A percentile compares a stretch with the other conserved stretches of the same genome.
Evolutionary conservation across 23 red algal genomes (phyloP).

Genomic region (Gracilaria caudata): DNA sequence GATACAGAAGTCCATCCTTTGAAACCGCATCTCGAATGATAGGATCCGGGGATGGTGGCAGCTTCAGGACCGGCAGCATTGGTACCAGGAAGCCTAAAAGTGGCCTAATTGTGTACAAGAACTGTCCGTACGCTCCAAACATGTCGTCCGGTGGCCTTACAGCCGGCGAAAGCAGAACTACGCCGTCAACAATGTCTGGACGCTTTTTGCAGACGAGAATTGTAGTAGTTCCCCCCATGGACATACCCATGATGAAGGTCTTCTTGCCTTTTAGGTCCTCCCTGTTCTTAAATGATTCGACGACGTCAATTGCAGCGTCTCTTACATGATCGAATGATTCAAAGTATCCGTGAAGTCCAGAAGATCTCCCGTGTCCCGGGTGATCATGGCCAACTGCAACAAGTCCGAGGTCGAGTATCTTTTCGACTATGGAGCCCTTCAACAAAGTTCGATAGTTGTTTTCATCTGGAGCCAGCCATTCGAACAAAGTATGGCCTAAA

Average conservation of each 20-base stretch:
- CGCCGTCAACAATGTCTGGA: slow-evolving; percentile 58
- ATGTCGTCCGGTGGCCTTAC: slow-evolving; percentile 81
- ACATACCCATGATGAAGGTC: slow-evolving; percentile 78
- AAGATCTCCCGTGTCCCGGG: slow-evolving; percentile 80
- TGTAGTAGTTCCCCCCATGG: slow-evolving; percentile 82
- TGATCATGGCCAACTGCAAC: slow-evolving; percentile 90
- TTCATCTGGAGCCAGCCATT: slow-evolving; percentile 74
- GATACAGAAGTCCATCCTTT: slow-evolving; percentile 75
- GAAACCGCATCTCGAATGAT: slow-evolving; percentile 78
- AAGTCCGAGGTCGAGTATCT: slow-evolving; percentile 62
- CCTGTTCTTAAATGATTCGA: slow-evolving; percentile 26
- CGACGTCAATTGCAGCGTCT: slow-evolving; percentile 64
- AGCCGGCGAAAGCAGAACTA: slow-evolving; percentile 84
- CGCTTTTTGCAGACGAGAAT: slow-evolving; percentile 52
- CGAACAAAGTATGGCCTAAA: slow-evolving; percentile 74
- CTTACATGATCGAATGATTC: slow-evolving; percentile 57
- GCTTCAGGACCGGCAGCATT: slow-evolving; percentile 66
- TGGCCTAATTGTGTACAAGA: slow-evolving; percentile 71
- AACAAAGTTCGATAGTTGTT: slow-evolving; percentile 69
- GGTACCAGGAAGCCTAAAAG: slow-evolving; percentile 62
- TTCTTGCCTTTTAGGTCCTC: slow-evolving; percentile 37
- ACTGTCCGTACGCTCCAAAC: slow-evolving; percentile 89
- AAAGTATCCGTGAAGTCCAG: slow-evolving; percentile 68
- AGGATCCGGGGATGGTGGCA: slow-evolving; percentile 75
- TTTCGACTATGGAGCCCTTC: slow-evolving; percentile 66